Evolutionary conservation across 1,284 basidiomycete genomes (phyloP), one percentile per base, ranked within the genome.

Genomic region (Tylopilus orsonianus): DNA sequence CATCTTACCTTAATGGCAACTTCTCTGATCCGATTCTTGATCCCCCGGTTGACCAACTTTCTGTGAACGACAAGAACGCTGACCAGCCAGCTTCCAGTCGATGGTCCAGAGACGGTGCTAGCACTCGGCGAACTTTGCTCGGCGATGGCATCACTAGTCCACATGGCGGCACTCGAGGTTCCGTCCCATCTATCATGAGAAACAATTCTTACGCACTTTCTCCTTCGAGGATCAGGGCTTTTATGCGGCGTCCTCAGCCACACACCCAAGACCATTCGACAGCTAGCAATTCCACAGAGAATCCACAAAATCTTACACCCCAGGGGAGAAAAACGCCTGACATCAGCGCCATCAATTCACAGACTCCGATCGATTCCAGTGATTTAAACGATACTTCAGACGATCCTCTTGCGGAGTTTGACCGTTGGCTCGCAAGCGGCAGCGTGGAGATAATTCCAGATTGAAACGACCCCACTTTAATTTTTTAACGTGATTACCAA

Each of bases 381-480:
- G 44, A 52, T 13, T 24, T 9, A 6, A 30, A 40, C 1, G 42
- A 41, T 18, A 32, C 12, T 19, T n/a, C 35, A 26, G 62, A 64
- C 20, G 71, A 75, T 43, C 59, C 69, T n/a, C 54, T 77, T 18
- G 75, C 68, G 9, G 77, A 79, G 40, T 70, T 80, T n/a, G 71
- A 75, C 40, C 68, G 65, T 14, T 79, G 75, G 76, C 50, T 79
- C 23, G 67, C 68, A 14, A 75, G 74, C 41, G 76, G 69, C 22
- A 67, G 69, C 0, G 71, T 78, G 10, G 65, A 66, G 30, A 67
- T 74, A 47, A 55, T 66, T 33, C 24, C 56, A 4, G 55, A 67
- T 41, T 67, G 30, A 49, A 12, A 29, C n/a, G 4, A 8, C 26
- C 26, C 22, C 8, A 1, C 8, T 14, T 19, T 39, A 33, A 20